phyloP scores from a whole-genome alignment of 176 grass and related monocot species.

The Luzula sylvatica region DNA sequence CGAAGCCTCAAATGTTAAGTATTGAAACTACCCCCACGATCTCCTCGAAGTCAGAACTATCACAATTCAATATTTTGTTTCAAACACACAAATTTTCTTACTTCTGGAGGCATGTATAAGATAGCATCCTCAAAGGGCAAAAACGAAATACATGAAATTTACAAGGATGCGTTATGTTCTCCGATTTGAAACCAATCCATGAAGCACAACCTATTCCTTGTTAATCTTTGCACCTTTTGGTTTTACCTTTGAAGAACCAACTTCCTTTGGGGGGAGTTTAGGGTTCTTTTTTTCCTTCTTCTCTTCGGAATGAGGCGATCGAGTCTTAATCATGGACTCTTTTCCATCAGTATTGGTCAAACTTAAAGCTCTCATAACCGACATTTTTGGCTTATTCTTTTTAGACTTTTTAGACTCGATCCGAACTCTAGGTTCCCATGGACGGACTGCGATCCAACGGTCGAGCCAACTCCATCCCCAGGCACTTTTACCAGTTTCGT shows the following conservation, averaged over 20 bases:
- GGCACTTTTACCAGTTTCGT: slow-evolving; percentile 53
- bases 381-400: slow-evolving; percentile 30
- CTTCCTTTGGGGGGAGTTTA: slow-evolving; percentile 25
- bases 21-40: too few relatives aligned
- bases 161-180: not conserved
- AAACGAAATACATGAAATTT: slow-evolving; percentile 9
- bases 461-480: slow-evolving; percentile 99
- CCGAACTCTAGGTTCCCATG: slow-evolving; percentile 71
- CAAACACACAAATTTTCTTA: not conserved
- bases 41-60: not conserved
- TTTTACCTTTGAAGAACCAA: slow-evolving; percentile 29
- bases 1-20: too few relatives aligned
- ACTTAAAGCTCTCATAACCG: slow-evolving; percentile 31
- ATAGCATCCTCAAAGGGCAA: slow-evolving; percentile 13
- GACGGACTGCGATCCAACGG: slow-evolving; percentile 75
- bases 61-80: not conserved
- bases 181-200: not conserved
- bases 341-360: slow-evolving; percentile 43
- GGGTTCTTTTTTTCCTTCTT: slow-evolving; percentile 27
- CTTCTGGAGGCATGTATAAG: not conserved
- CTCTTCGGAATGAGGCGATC: slow-evolving; percentile 26
- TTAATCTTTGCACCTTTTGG: slow-evolving; percentile 31
- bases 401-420: slow-evolving; percentile 29
- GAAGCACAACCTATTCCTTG: slow-evolving; percentile 24
- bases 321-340: slow-evolving; percentile 33